Conservation (phyloP, 768 basidiomycete genomes). For the Goffeauzyma gilvescens region DNA sequence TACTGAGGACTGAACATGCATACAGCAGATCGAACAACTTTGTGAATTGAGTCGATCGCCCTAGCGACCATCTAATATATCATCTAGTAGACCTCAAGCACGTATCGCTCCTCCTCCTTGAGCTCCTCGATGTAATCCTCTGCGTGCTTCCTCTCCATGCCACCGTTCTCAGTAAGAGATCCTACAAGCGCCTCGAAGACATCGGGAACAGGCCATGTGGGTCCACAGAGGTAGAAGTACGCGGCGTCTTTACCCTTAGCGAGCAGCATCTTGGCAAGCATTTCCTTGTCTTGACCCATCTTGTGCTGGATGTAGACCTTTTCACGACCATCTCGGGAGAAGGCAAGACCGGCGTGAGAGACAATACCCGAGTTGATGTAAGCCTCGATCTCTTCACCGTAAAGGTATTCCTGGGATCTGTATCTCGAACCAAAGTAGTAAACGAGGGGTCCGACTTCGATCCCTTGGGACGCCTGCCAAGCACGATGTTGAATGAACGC, state of each 20-base stretch:
- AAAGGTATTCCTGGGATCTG: constrained; percentile 86
- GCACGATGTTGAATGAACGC: constrained; percentile 95
- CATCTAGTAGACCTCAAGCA: constrained; percentile 57
- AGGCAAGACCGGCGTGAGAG: constrained; percentile 78
- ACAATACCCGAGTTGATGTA: constrained; percentile 70
- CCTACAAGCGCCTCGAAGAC: constrained; percentile 81
- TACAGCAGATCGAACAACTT: too few relatives aligned
- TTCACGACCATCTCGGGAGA: constrained; percentile 76
- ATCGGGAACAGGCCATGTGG: constrained; percentile 99
- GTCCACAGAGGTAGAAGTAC: constrained; percentile 88
- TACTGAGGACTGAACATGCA: too few relatives aligned
- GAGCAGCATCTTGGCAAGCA: constrained; percentile 51
- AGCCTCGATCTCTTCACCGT: constrained; percentile 61
- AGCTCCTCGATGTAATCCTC: constrained; percentile 66
- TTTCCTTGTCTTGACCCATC: constrained; percentile 75
- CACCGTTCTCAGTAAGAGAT: constrained; percentile 54
- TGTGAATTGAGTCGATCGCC: too few relatives aligned
- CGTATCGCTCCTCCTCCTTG: constrained; percentile 94
- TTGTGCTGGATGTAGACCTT: constrained; percentile 99
- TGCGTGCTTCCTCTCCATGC: constrained; percentile 46
- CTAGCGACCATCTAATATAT: too few relatives aligned
- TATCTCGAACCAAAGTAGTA: constrained; percentile 99
- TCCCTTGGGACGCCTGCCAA: constrained; percentile 52
- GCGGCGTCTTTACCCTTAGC: constrained; percentile 35
- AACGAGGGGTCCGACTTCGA: constrained; percentile 73